Evolutionary conservation across 371 early-diverging fungal species (phyloP).

Genomic region (Mortierella sp.): DNA sequence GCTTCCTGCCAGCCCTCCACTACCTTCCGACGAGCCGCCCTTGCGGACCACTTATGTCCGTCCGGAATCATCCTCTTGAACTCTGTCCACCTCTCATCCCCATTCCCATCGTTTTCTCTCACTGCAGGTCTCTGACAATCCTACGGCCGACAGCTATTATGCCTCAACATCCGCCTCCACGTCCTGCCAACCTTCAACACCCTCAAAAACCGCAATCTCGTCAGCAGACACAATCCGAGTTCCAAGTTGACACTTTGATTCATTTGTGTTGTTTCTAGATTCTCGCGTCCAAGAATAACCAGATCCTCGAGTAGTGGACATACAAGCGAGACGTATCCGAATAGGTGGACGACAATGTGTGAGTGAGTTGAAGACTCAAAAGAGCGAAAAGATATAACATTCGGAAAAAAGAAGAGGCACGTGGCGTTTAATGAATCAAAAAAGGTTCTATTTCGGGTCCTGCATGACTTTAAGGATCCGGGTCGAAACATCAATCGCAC

Average conservation of each 20-base stretch:
- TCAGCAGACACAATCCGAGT: not conserved
- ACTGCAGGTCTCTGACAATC: not conserved
- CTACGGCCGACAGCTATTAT: not conserved
- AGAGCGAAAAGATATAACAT: not conserved
- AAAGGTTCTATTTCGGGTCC: not conserved
- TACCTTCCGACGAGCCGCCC: not conserved
- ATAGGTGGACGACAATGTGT: no score
- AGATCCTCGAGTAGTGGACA: not conserved
- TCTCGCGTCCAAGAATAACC: not conserved
- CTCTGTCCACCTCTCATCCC: not conserved
- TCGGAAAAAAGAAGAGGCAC: not conserved
- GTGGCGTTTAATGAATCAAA: no score
- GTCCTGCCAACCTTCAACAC: not conserved
- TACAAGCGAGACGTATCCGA: not conserved
- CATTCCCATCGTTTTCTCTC: not conserved
- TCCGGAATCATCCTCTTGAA: not conserved
- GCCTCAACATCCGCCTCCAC: not conserved
- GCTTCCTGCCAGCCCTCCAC: not conserved
- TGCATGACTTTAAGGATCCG: conserved; percentile 29
- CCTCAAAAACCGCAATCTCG: not conserved
- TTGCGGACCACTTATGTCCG: not conserved
- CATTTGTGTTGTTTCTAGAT: not conserved
- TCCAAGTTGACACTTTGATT: not conserved
- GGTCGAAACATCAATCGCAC: conserved; percentile 44
- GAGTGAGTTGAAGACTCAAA: not conserved